These are phyloP conservation scores for Zygnema circumcarinatum DNA, from an alignment of 139 green algal species.

Conservation along the genomic window DNA sequence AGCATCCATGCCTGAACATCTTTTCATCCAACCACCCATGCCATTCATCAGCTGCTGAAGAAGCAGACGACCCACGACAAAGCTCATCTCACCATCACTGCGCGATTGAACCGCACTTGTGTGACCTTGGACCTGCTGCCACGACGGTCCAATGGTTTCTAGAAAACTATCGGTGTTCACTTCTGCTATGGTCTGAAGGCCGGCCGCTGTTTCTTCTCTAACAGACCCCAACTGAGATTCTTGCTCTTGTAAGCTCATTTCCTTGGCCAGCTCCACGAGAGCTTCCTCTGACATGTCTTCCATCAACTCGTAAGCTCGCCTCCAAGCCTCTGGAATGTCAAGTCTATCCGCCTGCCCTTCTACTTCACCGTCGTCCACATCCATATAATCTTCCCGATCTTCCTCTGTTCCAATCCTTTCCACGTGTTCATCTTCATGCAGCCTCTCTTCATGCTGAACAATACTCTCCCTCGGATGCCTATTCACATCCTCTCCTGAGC, in stretches of 20 bases:
- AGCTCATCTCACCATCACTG: background rate
- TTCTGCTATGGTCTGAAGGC: background rate
- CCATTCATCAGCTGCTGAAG: background rate
- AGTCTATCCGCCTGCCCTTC: background rate
- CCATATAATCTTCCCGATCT: background rate
- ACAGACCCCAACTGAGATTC: background rate
- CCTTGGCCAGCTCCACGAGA: slow-evolving; percentile 19
- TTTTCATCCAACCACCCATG: slow-evolving; percentile 28
- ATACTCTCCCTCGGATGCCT: background rate
- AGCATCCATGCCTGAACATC: background rate
- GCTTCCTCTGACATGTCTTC: slow-evolving; percentile 43
- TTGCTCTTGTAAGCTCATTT: slow-evolving; percentile 26
- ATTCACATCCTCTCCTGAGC: background rate
- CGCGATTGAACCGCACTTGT: background rate
- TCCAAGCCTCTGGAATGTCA: background rate
- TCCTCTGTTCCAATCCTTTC: background rate
- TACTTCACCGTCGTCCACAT: slow-evolving; percentile 15
- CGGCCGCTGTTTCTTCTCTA: background rate
- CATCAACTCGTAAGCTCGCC: background rate
- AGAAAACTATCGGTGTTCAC: background rate
- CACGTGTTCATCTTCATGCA: background rate
- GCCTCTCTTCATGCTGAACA: background rate
- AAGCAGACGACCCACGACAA: background rate
- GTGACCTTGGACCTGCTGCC: background rate
- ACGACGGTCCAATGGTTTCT: background rate